phyloP scores from a whole-genome alignment of 495 filamentous ascomycete genomes.

The Hapsidospora chrysogenum region DNA sequence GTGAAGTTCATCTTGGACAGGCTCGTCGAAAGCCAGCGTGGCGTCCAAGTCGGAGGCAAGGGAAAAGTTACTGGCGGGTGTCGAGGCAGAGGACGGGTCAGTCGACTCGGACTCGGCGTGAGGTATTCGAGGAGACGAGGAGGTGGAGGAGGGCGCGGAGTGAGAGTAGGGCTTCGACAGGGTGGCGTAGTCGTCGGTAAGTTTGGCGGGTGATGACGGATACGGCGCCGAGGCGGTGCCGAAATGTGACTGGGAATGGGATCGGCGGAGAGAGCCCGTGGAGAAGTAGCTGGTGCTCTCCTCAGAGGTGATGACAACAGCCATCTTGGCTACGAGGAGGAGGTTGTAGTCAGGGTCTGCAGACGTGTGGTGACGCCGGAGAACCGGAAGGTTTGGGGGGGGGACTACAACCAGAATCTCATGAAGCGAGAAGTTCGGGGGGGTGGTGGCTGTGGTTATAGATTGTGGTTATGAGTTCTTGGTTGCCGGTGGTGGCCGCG shows the following conservation, averaged over 20 bases:
- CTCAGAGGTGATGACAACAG: slow-evolving; percentile 25
- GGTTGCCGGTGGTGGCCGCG: no score
- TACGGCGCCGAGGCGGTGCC: slow-evolving; percentile 14
- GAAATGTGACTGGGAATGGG: slow-evolving; percentile 30
- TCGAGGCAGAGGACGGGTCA: slow-evolving; percentile 30
- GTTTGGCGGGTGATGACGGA: slow-evolving; percentile 23
- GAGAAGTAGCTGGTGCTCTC: slow-evolving; percentile 29
- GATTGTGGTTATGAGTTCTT: no score
- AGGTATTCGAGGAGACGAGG: slow-evolving; percentile 26
- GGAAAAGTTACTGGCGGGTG: slow-evolving; percentile 48
- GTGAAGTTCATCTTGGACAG: slow-evolving; percentile 33
- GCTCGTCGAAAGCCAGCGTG: slow-evolving; percentile 14
- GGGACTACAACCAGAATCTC: no score
- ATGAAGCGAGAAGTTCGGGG: no score
- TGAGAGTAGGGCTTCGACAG: slow-evolving; percentile 11
- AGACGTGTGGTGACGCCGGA: no score
- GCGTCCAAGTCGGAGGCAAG: slow-evolving; percentile 35
- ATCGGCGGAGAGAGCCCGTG: slow-evolving; percentile 23
- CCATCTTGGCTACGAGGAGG: slow-evolving; percentile 17
- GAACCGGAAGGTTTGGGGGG: no score
- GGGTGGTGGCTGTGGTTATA: no score
- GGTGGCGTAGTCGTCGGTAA: slow-evolving; percentile 14
- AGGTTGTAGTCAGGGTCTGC: no score
- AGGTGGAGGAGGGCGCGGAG: slow-evolving; percentile 32
- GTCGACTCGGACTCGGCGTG: slow-evolving; percentile 18